phyloP scores from a whole-genome alignment of 306 rosid species.

The Prunus persica region DNA sequence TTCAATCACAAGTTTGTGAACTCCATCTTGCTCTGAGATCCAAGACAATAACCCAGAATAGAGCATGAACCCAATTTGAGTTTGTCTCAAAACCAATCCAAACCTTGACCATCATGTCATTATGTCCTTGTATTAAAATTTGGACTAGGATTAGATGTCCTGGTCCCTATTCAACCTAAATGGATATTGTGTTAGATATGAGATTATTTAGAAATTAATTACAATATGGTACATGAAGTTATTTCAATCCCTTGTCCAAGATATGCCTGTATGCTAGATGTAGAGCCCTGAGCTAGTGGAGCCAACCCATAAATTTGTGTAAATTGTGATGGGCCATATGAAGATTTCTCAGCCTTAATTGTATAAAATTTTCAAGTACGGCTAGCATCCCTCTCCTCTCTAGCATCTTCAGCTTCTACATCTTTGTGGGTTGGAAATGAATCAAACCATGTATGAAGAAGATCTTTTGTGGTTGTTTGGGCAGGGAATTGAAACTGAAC shows the following conservation, averaged over 20 bases:
- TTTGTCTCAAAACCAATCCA: neutral
- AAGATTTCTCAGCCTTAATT: neutral
- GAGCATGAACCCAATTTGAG: neutral
- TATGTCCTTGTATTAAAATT: neutral
- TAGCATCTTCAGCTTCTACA: neutral
- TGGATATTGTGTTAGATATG: neutral
- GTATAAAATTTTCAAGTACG: neutral
- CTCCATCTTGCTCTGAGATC: neutral
- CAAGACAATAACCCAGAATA: neutral
- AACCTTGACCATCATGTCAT: neutral
- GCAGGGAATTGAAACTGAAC: neutral
- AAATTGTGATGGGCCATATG: neutral
- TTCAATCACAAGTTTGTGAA: too few species aligned
- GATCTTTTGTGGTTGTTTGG: neutral
- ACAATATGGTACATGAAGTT: neutral
- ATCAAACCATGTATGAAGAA: neutral
- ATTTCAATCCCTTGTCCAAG: neutral
- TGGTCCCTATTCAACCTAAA: neutral
- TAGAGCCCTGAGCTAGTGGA: neutral
- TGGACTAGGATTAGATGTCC: neutral
- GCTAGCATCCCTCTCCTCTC: neutral
- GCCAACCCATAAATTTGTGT: conserved; percentile 3
- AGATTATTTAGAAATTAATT: neutral
- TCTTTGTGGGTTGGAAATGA: neutral
- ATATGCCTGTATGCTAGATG: too few species aligned